Conservation (phyloP, 768 basidiomycete genomes). For the Tricholoma saponaceum region DNA sequence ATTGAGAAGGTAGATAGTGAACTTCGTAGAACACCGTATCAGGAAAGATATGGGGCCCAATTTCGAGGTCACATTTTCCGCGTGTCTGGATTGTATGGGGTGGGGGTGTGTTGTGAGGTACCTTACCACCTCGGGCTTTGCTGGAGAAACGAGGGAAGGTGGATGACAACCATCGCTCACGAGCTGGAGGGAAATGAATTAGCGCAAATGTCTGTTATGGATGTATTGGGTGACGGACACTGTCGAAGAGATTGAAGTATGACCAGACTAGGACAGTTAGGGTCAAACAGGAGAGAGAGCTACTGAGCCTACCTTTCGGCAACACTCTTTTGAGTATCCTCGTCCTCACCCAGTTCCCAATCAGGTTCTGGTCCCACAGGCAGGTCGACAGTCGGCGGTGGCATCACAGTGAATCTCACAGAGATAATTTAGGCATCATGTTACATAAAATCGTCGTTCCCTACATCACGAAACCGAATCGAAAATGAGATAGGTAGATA, state of each 20-base stretch:
- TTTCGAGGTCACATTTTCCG: conserved; percentile 65
- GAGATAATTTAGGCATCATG: conserved; percentile 11
- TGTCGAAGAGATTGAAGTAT: conserved; percentile 67
- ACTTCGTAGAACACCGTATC: conserved; percentile 73
- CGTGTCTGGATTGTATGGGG: conserved; percentile 63
- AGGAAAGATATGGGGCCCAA: conserved; percentile 72
- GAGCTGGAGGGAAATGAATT: conserved; percentile 38
- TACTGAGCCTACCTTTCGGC: conserved; percentile 49
- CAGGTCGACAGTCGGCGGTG: conserved; percentile 27
- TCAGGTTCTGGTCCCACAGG: conserved; percentile 55
- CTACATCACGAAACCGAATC: too few relatives aligned
- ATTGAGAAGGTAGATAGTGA: conserved; percentile 47
- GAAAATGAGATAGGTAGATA: too few relatives aligned
- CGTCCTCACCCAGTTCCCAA: conserved; percentile 57
- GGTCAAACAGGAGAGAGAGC: not conserved
- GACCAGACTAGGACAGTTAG: conserved; percentile 41
- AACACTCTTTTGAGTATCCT: conserved; percentile 41
- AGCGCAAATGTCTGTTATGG: conserved; percentile 7
- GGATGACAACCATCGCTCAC: conserved; percentile 65
- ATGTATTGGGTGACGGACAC: conserved; percentile 38
- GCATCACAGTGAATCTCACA: not conserved
- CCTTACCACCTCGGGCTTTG: conserved; percentile 56
- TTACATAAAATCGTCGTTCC: conserved; percentile 11
- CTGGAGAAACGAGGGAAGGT: conserved; percentile 72
- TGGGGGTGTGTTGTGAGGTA: conserved; percentile 47